These are phyloP conservation scores for Fraxinus sp. DNA, from an alignment of 305 asterid genomes.

Conservation along the genomic window DNA sequence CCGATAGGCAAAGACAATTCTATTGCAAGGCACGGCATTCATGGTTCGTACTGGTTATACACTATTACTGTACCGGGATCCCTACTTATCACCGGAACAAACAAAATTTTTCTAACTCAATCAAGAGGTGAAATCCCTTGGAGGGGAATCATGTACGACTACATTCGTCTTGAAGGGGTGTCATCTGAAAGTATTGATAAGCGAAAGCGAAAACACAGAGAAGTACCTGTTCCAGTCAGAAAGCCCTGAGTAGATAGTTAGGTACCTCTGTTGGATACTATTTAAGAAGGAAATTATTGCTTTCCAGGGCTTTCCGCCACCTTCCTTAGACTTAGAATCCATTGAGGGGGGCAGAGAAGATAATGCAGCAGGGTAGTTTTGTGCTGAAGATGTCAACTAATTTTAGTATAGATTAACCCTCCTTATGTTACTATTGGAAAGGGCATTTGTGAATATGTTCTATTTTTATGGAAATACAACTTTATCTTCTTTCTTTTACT, in stretches of 20 bases:
- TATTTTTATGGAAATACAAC: not conserved
- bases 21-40: slow-evolving; percentile 80
- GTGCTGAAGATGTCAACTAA: not conserved
- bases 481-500: not conserved
- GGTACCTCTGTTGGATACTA: not conserved
- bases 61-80: slow-evolving; percentile 39
- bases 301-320: not conserved
- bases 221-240: not conserved
- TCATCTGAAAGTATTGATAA: slow-evolving; percentile 24
- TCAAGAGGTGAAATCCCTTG: slow-evolving; percentile 50
- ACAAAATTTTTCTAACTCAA: slow-evolving; percentile 49
- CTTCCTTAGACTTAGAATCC: not conserved
- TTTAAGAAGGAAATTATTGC: not conserved
- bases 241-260: not conserved
- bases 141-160: slow-evolving; percentile 70
- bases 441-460: not conserved
- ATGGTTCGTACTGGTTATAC: slow-evolving; percentile 59
- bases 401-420: not conserved
- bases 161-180: slow-evolving; percentile 57
- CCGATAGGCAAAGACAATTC: slow-evolving; percentile 65
- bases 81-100: slow-evolving; percentile 27
- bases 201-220: not conserved
- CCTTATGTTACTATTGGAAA: not conserved
- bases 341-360: not conserved
- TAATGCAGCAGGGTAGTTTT: not conserved